phyloP scores from a whole-genome alignment of 441 rosid species.

The Hura crepitans region DNA sequence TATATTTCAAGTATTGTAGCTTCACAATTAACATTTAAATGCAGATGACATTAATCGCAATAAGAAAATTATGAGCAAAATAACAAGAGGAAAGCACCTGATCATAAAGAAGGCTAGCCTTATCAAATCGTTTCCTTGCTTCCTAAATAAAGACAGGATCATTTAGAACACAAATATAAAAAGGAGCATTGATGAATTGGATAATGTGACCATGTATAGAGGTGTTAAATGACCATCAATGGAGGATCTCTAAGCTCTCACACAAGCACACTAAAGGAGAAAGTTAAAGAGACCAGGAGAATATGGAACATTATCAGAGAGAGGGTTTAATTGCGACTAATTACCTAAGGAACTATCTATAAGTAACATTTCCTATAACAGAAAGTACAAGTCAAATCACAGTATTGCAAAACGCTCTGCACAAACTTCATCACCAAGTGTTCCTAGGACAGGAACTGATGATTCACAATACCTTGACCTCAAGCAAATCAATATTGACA shows the following conservation, averaged over 20 bases:
- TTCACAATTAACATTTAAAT: neutral
- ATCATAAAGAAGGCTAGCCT: slow-evolving; percentile 89
- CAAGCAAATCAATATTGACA: slow-evolving; percentile 83
- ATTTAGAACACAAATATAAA: slow-evolving; percentile 26
- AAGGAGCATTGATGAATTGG: neutral
- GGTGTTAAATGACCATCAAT: neutral
- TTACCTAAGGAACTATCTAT: too few species aligned
- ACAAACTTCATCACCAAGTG: neutral
- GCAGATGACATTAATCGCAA: slow-evolving; percentile 14
- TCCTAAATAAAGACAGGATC: slow-evolving; percentile 57
- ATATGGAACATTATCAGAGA: neutral
- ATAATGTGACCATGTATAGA: neutral
- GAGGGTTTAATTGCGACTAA: neutral
- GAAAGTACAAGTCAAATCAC: neutral
- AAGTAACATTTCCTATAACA: neutral
- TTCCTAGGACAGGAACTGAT: slow-evolving; percentile 13
- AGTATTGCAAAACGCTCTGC: neutral
- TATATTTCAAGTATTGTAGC: neutral
- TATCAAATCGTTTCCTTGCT: slow-evolving; percentile 96
- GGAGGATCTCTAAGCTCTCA: neutral
- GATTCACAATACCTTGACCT: slow-evolving; percentile 74
- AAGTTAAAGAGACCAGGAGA: neutral
- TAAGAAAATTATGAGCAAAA: slow-evolving; percentile 10
- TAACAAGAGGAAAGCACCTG: slow-evolving; percentile 50
- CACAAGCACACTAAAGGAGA: slow-evolving; percentile 2